phyloP scores from a whole-genome alignment of 2,329 filamentous ascomycete species.

The Arachnomyces sp. region DNA sequence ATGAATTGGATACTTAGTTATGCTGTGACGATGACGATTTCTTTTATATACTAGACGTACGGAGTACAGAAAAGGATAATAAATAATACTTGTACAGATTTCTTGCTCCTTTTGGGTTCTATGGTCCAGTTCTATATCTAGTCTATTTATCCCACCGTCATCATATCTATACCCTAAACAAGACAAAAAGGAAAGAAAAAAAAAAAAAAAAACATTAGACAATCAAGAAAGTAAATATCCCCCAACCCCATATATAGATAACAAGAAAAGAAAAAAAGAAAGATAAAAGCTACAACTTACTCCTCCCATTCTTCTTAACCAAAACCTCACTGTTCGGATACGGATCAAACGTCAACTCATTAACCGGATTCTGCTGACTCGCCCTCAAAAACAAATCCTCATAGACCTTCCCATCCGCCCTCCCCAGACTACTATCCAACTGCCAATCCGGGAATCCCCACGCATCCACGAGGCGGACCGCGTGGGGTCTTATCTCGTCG shows the following conservation, averaged over 20 bases:
- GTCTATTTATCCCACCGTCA: neutral
- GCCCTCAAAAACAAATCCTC: conserved; percentile 69
- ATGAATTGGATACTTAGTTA: too few species aligned
- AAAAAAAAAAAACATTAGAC: conserved; percentile 1
- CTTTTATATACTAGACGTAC: too few species aligned
- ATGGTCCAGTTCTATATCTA: neutral
- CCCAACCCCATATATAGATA: conserved; percentile 1
- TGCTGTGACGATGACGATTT: too few species aligned
- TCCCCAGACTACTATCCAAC: conserved; percentile 62
- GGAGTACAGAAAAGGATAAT: neutral
- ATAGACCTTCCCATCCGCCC: conserved; percentile 68
- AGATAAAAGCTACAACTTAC: conserved; percentile 27
- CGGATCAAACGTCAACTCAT: conserved; percentile 63
- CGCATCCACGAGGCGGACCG: conserved; percentile 61
- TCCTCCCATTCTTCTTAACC: conserved; percentile 48
- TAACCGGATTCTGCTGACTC: conserved; percentile 65
- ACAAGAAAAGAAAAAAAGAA: conserved; percentile 8
- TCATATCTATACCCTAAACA: neutral
- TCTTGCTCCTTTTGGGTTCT: too few species aligned
- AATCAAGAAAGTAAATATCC: neutral
- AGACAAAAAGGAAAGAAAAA: conserved; percentile 1
- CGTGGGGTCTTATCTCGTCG: conserved; percentile 65
- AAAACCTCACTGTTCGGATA: conserved; percentile 57
- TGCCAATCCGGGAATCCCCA: conserved; percentile 77
- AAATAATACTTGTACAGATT: neutral